Evolutionary conservation across 768 basidiomycete genomes (phyloP).

Genomic region (Boletus reticuloceps): DNA sequence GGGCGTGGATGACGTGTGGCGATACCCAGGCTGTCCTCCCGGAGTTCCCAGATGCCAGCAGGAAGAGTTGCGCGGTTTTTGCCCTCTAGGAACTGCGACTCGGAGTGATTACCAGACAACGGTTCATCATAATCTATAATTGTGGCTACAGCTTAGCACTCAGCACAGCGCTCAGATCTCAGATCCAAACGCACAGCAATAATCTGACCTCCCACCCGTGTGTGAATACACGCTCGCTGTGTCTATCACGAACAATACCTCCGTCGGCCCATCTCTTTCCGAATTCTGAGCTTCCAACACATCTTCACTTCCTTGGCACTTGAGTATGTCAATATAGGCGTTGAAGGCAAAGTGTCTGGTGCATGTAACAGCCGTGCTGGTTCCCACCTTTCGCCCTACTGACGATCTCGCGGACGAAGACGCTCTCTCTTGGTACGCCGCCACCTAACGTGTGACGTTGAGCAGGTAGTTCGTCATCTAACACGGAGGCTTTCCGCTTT

Average conservation of each 20-base stretch:
- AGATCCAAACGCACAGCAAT: no score
- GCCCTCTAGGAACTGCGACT: no score
- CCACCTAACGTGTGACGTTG: conserved; percentile 66
- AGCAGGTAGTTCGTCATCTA: conserved; percentile 39
- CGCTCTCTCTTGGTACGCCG: conserved; percentile 42
- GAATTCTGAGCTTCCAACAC: conserved; percentile 78
- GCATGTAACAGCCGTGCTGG: conserved; percentile 20
- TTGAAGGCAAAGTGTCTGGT: conserved; percentile 38
- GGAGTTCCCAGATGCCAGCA: no score
- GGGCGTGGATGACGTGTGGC: no score
- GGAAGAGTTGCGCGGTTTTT: no score
- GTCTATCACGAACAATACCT: conserved; percentile 67
- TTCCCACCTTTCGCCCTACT: conserved; percentile 14
- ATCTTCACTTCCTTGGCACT: conserved; percentile 58
- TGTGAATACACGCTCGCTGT: conserved; percentile 83
- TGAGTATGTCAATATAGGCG: conserved; percentile 59
- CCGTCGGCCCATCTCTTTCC: conserved; percentile 58
- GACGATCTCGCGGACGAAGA: conserved; percentile 55
- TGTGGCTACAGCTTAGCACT: no score
- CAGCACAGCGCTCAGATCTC: no score
- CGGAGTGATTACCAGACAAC: no score
- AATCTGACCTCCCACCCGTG: conserved; percentile 69
- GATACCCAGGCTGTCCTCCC: no score
- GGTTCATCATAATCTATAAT: no score
- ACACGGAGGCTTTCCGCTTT: conserved; percentile 50